Base-by-base conservation (phyloP, 192 early-diverging fungal genomes). In the Thamnidium elegans region DNA sequence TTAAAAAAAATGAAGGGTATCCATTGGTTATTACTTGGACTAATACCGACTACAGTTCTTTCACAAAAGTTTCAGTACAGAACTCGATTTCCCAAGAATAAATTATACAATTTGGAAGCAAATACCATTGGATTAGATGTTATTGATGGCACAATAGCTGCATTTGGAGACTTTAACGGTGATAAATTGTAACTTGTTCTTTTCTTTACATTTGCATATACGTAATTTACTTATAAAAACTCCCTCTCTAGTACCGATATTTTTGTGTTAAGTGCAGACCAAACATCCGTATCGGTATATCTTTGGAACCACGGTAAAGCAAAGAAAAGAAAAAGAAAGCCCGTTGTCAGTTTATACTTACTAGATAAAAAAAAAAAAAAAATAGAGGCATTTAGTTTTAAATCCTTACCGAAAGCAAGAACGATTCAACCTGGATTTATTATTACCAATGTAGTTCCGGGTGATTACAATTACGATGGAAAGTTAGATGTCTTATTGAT, bases 391-490 rank as follows among this genome's bases (percentile, higher is more conserved):
- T 76, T 72, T 34, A 51, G 51, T 8, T 73, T 73, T 55, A 45
- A 4, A 11, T 17, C 69, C 9, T 47, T 52, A 48, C 56, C 62
- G 6, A 55, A 60, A 26, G 36, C 69, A 39, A 66, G 60, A 23
- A 62, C 68, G 8, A 75, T 75, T 43, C 36, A 69, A 1, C 61
- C 65, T 9, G 71, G 71, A 4, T 68, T 84, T 45, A 65, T 82
- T 3, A 86, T 89, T 44, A 87, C 82, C 56, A 93, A 91, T 63
- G 82, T 93, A 21, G 77, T 95, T 13, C 86, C 91, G 2, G 91
- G 89, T 44, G 95, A 97, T 69, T 97, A 85, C 55, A 89, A 96
- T 65, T 88, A 90, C 68, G 95, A 97, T 72, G 95, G 94, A 6
- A 78, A 87, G 15, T 67, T 95, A 50, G 95, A 97, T 77, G 50